Evolutionary conservation across 148 eudicot species (phyloP), one percentile per base, ranked within the genome.

Genomic region (Fallopia convolvulus): DNA sequence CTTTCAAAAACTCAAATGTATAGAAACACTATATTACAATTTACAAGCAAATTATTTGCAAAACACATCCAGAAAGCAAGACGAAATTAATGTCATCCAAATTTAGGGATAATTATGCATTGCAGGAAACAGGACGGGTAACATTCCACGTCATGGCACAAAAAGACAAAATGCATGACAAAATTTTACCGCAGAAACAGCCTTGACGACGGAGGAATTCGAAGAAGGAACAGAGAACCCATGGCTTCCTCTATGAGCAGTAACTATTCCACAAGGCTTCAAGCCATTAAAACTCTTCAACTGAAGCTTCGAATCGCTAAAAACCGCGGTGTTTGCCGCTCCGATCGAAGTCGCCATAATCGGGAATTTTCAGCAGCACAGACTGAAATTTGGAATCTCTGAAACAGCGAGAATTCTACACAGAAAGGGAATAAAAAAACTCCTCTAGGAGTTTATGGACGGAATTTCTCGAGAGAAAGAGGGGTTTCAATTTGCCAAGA

Each of bases 301-400:
- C 66, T 82, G 89, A 30, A 90, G 84, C 80, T 81, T 84, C 0
- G 88, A 73, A 52, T 91, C 91, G 46, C 21, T 15, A 66, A 84
- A 80, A 56, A 85, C 77, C 60, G 88, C 76, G 74, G 84, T 61
- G 74, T 80, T 83, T 46, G 87, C 78, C 26, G 87, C 87, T 20
- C 92, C 93, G 53, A 88, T 79, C 82, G 97, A 82, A 74, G 91
- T 87, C 85, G 89, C 77, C 96, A 88, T 89, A 44, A 32, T 44
- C 74, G 42, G 23, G 8, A 63, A 68, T 36, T 68, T 15, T n/a
- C n/a, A n/a, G 17, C 72, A 36, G 17, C 11, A 68, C 72, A 68
- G 20, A 68, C 42, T 17, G 44, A 32, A 68, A 33, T 23, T 11
- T 32, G 8, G 41, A 65, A 30, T 65, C 41, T 65, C 70, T 10